These are phyloP conservation scores for Agrostemma githago DNA, from an alignment of 148 eudicot genomes.

Conservation along the genomic window DNA sequence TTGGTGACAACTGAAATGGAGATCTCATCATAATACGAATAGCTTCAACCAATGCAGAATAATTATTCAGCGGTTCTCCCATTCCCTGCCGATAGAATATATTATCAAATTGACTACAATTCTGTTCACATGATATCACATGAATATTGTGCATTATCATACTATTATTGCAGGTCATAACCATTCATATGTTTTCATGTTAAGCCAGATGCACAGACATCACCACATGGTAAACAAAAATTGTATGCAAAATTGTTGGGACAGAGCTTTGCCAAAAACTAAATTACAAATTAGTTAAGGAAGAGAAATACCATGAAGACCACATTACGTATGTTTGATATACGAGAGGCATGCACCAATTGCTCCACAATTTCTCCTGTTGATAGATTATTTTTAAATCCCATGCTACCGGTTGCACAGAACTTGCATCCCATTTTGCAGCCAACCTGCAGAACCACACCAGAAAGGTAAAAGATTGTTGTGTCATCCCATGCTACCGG, in stretches of 20 bases:
- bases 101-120: constrained; percentile 11
- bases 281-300: not conserved
- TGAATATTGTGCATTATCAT: not conserved
- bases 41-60: constrained; percentile 77
- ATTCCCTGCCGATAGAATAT: constrained; percentile 61
- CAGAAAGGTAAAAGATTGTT: not conserved
- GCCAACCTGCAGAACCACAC: constrained; percentile 57
- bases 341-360: constrained; percentile 79
- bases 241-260: not conserved
- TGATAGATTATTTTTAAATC: constrained; percentile 79
- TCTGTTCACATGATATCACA: not conserved
- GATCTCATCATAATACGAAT: constrained; percentile 61
- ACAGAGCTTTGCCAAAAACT: not conserved
- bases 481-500: too few species aligned
- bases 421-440: constrained; percentile 98
- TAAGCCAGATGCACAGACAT: not conserved
- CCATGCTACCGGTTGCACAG: constrained; percentile 99
- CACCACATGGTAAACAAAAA: not conserved
- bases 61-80: constrained; percentile 97
- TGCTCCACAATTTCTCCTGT: constrained; percentile 95
- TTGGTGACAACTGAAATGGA: constrained; percentile 84
- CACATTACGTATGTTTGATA: constrained; percentile 74
- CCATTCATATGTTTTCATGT: not conserved
- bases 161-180: not conserved
- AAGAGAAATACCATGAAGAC: constrained; percentile 71